Conservation (phyloP, 2,329 filamentous ascomycete genomes). For the Thermochaetoides dissita region DNA sequence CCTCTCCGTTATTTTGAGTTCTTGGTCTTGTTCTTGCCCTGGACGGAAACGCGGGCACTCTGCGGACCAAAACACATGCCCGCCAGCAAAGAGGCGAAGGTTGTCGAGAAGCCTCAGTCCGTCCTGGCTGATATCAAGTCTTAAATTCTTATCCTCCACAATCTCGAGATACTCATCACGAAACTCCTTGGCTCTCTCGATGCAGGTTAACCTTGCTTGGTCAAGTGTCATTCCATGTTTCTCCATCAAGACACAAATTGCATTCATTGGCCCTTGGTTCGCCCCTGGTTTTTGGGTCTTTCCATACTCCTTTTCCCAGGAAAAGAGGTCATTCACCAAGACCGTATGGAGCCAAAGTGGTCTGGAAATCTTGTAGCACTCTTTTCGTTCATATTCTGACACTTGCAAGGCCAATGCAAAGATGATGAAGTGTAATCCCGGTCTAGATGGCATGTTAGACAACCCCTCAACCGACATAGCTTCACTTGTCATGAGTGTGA, state of each 20-base stretch:
- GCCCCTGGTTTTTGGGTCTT: not conserved
- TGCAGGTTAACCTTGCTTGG: conserved; percentile 3
- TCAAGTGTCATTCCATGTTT: conserved; percentile 2
- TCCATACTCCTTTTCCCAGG: conserved; percentile 3
- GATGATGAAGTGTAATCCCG: too few relatives aligned
- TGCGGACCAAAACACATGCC: conserved; percentile 8
- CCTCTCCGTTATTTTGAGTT: too few relatives aligned
- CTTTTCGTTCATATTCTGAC: too few relatives aligned
- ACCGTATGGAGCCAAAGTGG: not conserved
- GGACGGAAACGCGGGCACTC: conserved; percentile 5
- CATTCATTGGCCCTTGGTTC: not conserved
- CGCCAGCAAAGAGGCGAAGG: conserved; percentile 2
- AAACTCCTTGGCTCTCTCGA: not conserved
- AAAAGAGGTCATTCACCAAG: conserved; percentile 6
- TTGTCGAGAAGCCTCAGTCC: conserved; percentile 2
- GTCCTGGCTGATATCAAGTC: conserved; percentile 3
- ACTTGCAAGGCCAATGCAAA: too few relatives aligned
- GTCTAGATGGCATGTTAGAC: too few relatives aligned
- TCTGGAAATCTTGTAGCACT: too few relatives aligned
- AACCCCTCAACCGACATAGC: too few relatives aligned
- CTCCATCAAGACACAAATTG: conserved; percentile 5
- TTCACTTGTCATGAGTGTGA: too few relatives aligned
- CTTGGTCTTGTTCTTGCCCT: not conserved
- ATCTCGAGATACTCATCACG: conserved; percentile 1
- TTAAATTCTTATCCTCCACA: not conserved